These are phyloP conservation scores for Orbilia oligospora DNA, from an alignment of 2,329 filamentous ascomycete species.

Conservation along the genomic window DNA sequence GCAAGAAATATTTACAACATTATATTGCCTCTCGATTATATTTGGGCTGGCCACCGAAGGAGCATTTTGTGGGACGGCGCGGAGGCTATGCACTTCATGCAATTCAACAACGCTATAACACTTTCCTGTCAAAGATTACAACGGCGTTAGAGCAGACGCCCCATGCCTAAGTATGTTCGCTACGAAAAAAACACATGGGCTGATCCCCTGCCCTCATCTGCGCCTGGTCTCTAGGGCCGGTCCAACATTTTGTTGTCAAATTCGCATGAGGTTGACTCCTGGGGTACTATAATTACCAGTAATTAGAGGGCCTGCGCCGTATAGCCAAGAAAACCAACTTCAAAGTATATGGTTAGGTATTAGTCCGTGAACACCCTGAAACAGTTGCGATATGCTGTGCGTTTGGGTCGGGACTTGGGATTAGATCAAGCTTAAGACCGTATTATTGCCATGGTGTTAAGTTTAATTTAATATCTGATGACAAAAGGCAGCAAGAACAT, in stretches of 20 bases:
- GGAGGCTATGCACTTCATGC: neutral
- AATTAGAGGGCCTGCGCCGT: neutral
- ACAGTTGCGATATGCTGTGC: neutral
- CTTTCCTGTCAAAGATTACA: neutral
- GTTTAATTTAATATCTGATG: neutral
- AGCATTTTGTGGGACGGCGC: neutral
- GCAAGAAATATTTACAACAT: too few species aligned
- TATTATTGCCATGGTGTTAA: slow-evolving; percentile 17
- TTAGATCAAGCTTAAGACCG: neutral
- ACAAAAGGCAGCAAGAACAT: too few species aligned
- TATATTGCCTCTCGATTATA: too few species aligned
- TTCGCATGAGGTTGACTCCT: neutral
- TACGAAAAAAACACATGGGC: too few species aligned
- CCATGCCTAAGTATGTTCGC: neutral
- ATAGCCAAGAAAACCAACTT: neutral
- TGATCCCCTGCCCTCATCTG: too few species aligned
- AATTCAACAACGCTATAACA: neutral
- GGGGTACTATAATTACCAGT: neutral
- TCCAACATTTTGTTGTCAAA: neutral
- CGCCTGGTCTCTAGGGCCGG: too few species aligned
- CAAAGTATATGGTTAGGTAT: too few species aligned
- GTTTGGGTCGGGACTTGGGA: neutral
- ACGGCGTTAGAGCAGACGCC: neutral
- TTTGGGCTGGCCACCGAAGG: too few species aligned
- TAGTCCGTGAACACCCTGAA: neutral